Conservation (phyloP, 2,329 filamentous ascomycete species). For the Colletotrichum musicola region DNA sequence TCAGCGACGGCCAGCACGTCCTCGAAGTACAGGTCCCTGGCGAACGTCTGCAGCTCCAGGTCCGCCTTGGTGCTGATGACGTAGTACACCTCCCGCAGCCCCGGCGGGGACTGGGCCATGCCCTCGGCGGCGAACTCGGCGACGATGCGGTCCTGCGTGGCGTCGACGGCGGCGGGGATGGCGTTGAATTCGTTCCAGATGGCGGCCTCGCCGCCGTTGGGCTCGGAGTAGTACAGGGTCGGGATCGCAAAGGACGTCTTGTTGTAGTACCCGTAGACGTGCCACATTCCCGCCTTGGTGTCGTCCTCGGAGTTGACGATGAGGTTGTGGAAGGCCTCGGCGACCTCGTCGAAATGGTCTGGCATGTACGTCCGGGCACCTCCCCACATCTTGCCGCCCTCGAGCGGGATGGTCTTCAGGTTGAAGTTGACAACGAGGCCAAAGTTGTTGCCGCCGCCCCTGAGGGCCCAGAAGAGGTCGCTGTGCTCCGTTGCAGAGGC, state of each 20-base stretch:
- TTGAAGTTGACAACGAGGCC: constrained; percentile 67
- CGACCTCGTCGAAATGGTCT: constrained; percentile 45
- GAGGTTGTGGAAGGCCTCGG: constrained; percentile 49
- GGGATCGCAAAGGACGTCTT: constrained; percentile 45
- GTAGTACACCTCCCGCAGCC: constrained; percentile 43
- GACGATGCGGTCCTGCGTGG: constrained; percentile 39
- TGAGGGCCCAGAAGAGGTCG: constrained; percentile 70
- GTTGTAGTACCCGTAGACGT: constrained; percentile 42
- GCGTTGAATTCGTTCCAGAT: constrained; percentile 53
- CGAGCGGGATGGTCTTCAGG: constrained; percentile 51
- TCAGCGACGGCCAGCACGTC: constrained; percentile 26
- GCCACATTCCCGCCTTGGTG: constrained; percentile 50
- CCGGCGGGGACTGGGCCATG: constrained; percentile 33
- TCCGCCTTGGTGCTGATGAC: constrained; percentile 40
- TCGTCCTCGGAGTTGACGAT: constrained; percentile 47
- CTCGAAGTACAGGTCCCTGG: constrained; percentile 37
- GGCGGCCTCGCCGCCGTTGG: constrained; percentile 47
- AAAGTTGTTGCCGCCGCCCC: constrained; percentile 68
- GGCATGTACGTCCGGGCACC: constrained; percentile 49
- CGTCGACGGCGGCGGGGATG: constrained; percentile 47
- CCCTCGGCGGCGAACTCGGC: constrained; percentile 37
- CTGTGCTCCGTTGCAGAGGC: constrained; percentile 56
- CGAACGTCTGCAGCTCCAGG: constrained; percentile 40
- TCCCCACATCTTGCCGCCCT: constrained; percentile 52
- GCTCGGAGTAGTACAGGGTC: constrained; percentile 53